Evolutionary conservation across 352 stramenopile genomes (phyloP).

Genomic region (Peronospora belbahrii): DNA sequence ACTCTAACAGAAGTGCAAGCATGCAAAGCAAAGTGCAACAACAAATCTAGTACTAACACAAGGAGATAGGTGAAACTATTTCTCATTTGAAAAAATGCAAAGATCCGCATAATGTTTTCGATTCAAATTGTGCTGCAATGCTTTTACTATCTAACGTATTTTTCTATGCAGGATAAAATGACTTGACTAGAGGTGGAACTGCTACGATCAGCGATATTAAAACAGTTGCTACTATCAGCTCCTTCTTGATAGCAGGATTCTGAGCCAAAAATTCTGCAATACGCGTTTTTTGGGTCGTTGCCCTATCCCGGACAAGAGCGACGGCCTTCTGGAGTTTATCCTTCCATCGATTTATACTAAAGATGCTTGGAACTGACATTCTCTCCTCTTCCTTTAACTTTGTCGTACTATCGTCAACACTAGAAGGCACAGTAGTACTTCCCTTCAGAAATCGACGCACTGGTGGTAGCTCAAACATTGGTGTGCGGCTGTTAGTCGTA

Average conservation of each 20-base stretch:
- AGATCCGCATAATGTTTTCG: too few species aligned
- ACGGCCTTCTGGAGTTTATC: constrained; percentile 1
- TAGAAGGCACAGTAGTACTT: background rate
- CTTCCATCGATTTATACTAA: background rate
- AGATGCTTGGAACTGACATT: background rate
- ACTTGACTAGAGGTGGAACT: constrained; percentile 6
- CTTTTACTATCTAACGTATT: too few species aligned
- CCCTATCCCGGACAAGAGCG: background rate
- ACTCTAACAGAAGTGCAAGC: too few species aligned
- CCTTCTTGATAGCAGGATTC: constrained; percentile 19
- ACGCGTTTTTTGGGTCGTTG: background rate
- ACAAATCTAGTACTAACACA: too few species aligned
- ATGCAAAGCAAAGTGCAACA: too few species aligned
- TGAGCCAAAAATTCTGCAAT: constrained; percentile 9
- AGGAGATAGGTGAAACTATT: too few species aligned
- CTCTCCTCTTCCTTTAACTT: constrained; percentile 3
- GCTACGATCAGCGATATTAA: constrained; percentile 9
- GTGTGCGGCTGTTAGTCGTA: background rate
- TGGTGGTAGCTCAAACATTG: background rate
- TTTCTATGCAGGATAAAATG: constrained; percentile 10
- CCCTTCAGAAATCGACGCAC: constrained; percentile 7
- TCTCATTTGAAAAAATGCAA: too few species aligned
- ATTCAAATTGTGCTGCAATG: too few species aligned
- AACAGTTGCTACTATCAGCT: constrained; percentile 10
- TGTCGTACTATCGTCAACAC: background rate